Percentiles rank a stretch among this genome's conserved stretches.
Evolutionary conservation across 2,329 filamentous ascomycete species (phyloP).

Genomic region (Alternaria metachromatica): DNA sequence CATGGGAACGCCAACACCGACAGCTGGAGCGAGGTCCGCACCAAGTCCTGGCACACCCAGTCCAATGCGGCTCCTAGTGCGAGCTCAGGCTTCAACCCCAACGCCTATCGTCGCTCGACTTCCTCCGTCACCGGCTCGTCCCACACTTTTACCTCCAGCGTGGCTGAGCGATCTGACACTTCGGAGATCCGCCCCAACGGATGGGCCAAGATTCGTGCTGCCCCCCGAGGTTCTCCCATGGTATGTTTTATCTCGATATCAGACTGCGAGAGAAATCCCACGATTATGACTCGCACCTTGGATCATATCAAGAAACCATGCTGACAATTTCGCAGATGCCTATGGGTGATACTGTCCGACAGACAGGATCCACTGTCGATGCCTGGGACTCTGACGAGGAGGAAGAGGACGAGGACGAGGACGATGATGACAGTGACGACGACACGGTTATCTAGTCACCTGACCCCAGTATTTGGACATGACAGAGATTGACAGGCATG

Average conservation of each 20-base stretch:
- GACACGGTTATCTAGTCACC: slow-evolving; percentile 37
- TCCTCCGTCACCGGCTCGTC: slow-evolving; percentile 21
- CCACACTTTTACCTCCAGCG: slow-evolving; percentile 30
- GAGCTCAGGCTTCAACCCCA: slow-evolving; percentile 26
- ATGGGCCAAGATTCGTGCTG: slow-evolving; percentile 41
- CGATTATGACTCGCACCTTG: too few relatives aligned
- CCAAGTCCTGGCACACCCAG: slow-evolving; percentile 35
- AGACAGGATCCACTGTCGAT: slow-evolving; percentile 1
- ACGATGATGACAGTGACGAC: slow-evolving; percentile 46
- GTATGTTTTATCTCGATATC: too few relatives aligned
- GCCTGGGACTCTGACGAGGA: slow-evolving; percentile 34
- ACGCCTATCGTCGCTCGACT: slow-evolving; percentile 21
- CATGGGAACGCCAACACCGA: slow-evolving; percentile 6
- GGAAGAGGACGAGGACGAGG: slow-evolving; percentile 55
- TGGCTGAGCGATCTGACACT: slow-evolving; percentile 32
- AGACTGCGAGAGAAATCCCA: too few relatives aligned
- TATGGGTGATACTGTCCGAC: slow-evolving; percentile 10
- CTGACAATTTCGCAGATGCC: slow-evolving; percentile 18
- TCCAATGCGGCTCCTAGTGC: slow-evolving; percentile 15
- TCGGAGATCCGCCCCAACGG: slow-evolving; percentile 15
- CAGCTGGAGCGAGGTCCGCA: slow-evolving; percentile 19
- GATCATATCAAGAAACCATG: too few relatives aligned
- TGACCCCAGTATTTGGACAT: background rate
- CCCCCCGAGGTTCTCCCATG: slow-evolving; percentile 12
- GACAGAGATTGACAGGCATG: background rate